phyloP scores from a whole-genome alignment of 768 basidiomycete genomes.

The Pulveroboletus frians region DNA sequence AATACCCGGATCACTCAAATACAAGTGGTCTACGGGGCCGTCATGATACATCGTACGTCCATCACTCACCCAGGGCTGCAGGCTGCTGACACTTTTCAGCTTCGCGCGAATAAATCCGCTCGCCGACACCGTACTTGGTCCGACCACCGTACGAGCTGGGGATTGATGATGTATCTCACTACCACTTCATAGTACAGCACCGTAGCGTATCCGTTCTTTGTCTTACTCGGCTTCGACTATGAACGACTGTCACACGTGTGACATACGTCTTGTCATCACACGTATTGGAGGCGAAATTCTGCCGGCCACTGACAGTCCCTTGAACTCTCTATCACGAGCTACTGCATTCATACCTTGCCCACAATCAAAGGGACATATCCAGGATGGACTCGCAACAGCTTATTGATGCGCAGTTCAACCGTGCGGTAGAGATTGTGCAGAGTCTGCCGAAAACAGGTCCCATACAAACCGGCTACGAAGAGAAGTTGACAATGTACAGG shows the following conservation, averaged over 20 bases:
- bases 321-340: neutral
- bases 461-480: slow-evolving; percentile 93
- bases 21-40: slow-evolving; percentile 60
- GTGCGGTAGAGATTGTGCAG: slow-evolving; percentile 93
- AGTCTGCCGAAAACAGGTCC: slow-evolving; percentile 89
- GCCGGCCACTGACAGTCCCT: neutral
- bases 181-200: neutral
- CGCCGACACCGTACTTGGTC: neutral
- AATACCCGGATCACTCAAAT: slow-evolving; percentile 72
- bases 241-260: neutral
- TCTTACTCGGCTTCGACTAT: neutral
- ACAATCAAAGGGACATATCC: neutral
- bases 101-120: no score
- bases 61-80: neutral
- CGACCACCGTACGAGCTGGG: neutral
- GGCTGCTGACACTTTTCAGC: slow-evolving; percentile 1
- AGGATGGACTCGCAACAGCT: slow-evolving; percentile 59
- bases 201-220: neutral
- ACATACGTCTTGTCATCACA: slow-evolving; percentile 18
- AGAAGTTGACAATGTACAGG: slow-evolving; percentile 93
- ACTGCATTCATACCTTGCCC: neutral
- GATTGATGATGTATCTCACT: neutral
- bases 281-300: neutral
- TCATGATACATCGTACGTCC: slow-evolving; percentile 18
- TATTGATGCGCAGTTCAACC: slow-evolving; percentile 83